Evolutionary conservation across 768 basidiomycete species (phyloP).

Genomic region (Lactarius sanguifluus): DNA sequence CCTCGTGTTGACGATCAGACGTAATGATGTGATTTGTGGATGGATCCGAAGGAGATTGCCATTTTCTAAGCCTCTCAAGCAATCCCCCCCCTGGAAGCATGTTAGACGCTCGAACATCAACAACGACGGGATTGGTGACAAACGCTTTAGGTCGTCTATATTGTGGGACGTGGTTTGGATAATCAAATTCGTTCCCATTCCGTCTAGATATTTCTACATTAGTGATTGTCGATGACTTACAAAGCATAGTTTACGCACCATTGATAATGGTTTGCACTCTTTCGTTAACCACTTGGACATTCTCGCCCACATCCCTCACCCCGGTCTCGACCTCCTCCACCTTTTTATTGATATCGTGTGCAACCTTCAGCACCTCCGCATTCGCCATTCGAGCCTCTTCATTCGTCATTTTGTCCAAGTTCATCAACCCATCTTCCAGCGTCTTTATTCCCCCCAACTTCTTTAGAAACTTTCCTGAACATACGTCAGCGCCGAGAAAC

Average conservation of each 20-base stretch:
- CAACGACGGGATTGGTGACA: no score
- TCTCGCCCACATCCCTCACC: no score
- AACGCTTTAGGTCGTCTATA: no score
- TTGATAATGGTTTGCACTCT: neutral
- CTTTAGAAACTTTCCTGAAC: neutral
- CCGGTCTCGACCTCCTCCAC: neutral
- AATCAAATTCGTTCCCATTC: neutral
- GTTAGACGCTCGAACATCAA: no score
- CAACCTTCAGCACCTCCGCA: neutral
- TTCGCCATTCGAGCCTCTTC: neutral
- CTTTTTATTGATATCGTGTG: neutral
- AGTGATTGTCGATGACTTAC: neutral
- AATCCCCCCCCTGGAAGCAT: no score
- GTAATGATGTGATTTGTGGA: no score
- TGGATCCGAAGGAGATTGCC: no score
- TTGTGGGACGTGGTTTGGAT: neutral
- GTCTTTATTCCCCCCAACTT: neutral
- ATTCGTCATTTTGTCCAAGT: neutral
- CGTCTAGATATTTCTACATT: neutral
- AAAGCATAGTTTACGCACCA: neutral
- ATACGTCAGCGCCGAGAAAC: neutral
- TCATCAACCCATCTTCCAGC: neutral
- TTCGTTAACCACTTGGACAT: neutral
- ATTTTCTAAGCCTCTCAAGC: no score
- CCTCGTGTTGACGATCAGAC: no score